These are phyloP conservation scores for Biancaea sappan DNA, from an alignment of 306 rosid species.

Conservation along the genomic window DNA sequence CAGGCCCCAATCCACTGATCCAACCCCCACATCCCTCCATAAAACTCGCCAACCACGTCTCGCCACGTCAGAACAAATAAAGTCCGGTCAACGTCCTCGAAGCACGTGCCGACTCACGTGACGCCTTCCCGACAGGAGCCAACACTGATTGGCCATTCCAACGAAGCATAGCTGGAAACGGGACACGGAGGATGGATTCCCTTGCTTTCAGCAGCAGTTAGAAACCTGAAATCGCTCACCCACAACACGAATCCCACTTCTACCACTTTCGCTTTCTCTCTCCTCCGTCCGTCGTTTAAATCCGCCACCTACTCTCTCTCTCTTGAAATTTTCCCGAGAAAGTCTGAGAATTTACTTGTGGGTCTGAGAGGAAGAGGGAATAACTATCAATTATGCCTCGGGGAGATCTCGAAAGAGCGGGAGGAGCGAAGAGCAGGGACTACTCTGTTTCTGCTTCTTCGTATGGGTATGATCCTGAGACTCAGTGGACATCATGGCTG, in stretches of 20 bases:
- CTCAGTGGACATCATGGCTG: slow-evolving; percentile 83
- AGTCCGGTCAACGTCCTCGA: neutral
- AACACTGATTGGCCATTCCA: neutral
- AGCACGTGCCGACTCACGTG: neutral
- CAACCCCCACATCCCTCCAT: neutral
- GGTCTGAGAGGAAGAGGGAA: slow-evolving; percentile 14
- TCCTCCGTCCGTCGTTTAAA: slow-evolving; percentile 22
- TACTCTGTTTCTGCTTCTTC: slow-evolving; percentile 42
- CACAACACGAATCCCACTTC: slow-evolving; percentile 5
- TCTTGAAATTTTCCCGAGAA: slow-evolving; percentile 7
- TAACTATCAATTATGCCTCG: slow-evolving; percentile 50
- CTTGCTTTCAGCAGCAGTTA: slow-evolving; percentile 39
- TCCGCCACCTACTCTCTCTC: slow-evolving; percentile 21
- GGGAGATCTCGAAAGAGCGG: slow-evolving; percentile 69
- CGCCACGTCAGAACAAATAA: slow-evolving; percentile 24
- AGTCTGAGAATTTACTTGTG: neutral
- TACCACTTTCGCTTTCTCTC: neutral
- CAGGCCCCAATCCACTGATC: neutral
- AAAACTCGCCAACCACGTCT: neutral
- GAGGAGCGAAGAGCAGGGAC: slow-evolving; percentile 42
- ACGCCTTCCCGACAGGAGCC: neutral
- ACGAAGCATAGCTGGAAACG: neutral
- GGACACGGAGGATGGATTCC: neutral
- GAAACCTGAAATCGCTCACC: slow-evolving; percentile 33
- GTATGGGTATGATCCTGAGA: slow-evolving; percentile 47